phyloP scores from a whole-genome alignment of 2,329 filamentous ascomycete species.

The Decorospora gaudefroyi region DNA sequence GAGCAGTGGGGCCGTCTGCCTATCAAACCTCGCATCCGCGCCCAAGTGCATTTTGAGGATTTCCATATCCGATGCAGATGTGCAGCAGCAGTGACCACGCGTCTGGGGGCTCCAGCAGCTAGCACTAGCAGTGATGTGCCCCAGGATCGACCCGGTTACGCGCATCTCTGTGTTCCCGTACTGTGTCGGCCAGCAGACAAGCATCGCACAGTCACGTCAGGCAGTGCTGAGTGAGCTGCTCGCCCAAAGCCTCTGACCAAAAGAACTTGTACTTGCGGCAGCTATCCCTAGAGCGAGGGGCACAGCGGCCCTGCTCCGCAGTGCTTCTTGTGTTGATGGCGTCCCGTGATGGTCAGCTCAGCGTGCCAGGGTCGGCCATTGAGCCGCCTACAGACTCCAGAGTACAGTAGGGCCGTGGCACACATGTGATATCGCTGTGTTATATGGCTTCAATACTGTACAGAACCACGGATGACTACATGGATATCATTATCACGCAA shows the following conservation, averaged over 20 bases:
- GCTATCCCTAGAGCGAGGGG: slow-evolving; percentile 20
- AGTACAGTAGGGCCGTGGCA: slow-evolving; percentile 18
- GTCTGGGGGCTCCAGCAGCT: slow-evolving; percentile 20
- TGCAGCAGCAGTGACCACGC: slow-evolving; percentile 32
- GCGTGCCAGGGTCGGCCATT: slow-evolving; percentile 7
- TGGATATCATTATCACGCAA: slow-evolving; percentile 13
- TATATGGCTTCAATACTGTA: slow-evolving; percentile 7
- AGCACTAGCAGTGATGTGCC: slow-evolving; percentile 30
- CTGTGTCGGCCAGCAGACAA: too few species aligned
- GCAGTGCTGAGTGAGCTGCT: slow-evolving; percentile 18
- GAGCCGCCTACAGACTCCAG: too few species aligned
- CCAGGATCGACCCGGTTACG: slow-evolving; percentile 37
- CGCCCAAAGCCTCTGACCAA: slow-evolving; percentile 21
- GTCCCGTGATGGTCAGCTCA: slow-evolving; percentile 5
- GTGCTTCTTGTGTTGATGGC: slow-evolving; percentile 2
- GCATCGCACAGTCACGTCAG: slow-evolving; percentile 27
- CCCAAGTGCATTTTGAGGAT: slow-evolving; percentile 7
- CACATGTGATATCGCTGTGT: slow-evolving; percentile 20
- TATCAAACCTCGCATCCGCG: slow-evolving; percentile 15
- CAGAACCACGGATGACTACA: slow-evolving; percentile 22
- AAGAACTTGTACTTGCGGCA: slow-evolving; percentile 24
- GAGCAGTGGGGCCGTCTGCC: slow-evolving; percentile 4
- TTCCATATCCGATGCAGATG: slow-evolving; percentile 20
- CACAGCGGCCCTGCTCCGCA: slow-evolving; percentile 18
- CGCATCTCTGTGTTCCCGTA: slow-evolving; percentile 28